A percentile compares a stretch with the other conserved stretches of the same genome.
Conservation (phyloP, 768 basidiomycete species). For the Grammothele lineata region DNA sequence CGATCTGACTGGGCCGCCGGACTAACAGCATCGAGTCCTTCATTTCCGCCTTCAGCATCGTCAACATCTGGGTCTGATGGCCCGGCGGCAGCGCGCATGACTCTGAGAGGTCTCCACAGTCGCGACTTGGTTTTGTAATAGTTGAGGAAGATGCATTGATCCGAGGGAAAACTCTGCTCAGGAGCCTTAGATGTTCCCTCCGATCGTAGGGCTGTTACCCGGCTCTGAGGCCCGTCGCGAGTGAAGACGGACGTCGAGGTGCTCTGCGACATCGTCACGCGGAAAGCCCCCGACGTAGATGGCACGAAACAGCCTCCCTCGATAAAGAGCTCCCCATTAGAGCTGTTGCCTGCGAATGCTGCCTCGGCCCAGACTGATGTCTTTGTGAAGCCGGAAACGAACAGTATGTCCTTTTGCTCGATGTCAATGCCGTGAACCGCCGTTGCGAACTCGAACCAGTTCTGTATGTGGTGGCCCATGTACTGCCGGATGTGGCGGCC, state of each 20-base stretch:
- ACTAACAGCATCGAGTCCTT: too few species aligned
- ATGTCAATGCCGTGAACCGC: not conserved
- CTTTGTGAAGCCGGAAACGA: constrained; percentile 1
- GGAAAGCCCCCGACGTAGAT: not conserved
- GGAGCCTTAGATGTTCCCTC: too few species aligned
- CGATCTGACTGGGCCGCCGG: too few species aligned
- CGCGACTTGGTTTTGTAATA: too few species aligned
- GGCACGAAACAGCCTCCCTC: not conserved
- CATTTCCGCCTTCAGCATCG: too few species aligned
- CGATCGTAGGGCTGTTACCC: not conserved
- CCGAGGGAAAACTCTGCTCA: too few species aligned
- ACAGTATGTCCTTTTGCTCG: not conserved
- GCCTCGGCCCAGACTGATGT: constrained; percentile 2
- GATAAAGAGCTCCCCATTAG: not conserved
- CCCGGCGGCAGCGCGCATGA: too few species aligned
- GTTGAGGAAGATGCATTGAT: too few species aligned
- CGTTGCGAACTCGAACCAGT: not conserved
- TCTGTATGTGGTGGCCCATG: not conserved
- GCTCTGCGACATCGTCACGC: not conserved
- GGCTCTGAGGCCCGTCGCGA: not conserved
- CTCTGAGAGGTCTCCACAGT: too few species aligned
- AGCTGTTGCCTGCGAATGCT: not conserved
- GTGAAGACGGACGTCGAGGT: not conserved
- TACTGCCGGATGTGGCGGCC: not conserved
- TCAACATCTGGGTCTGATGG: too few species aligned